These are phyloP conservation scores for Sporobolomyces phaffii DNA, from an alignment of 768 basidiomycete genomes.

Conservation along the genomic window DNA sequence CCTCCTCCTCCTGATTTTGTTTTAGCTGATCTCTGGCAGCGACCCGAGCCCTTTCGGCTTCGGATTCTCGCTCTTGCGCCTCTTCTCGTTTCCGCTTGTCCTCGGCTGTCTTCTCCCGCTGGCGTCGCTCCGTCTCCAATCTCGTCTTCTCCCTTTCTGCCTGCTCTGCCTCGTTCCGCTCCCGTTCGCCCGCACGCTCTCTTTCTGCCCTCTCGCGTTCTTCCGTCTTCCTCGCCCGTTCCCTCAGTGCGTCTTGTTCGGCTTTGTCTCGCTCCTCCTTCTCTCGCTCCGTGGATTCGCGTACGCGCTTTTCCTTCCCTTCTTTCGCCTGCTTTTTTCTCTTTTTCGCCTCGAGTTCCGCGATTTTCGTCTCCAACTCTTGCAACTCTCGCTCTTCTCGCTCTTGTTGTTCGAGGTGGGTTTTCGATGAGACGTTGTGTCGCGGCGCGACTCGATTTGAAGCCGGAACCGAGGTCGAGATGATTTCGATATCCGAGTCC, in stretches of 20 bases:
- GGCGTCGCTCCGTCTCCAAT: background rate
- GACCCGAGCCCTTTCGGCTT: too few species aligned
- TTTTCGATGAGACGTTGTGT: too few species aligned
- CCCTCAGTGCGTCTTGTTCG: background rate
- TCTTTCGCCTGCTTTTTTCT: background rate
- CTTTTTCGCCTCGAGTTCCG: background rate
- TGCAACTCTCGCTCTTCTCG: background rate
- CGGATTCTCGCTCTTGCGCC: too few species aligned
- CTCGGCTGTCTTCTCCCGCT: background rate
- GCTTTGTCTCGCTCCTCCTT: background rate
- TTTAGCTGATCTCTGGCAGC: background rate
- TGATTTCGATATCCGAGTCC: slow-evolving; percentile 9
- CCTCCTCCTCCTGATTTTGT: background rate
- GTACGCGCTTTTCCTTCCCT: background rate
- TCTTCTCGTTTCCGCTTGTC: background rate
- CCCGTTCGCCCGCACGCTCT: background rate
- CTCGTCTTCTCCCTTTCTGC: background rate
- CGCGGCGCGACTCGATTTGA: background rate
- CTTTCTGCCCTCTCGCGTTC: background rate
- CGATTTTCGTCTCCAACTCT: background rate
- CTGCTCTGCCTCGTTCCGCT: background rate
- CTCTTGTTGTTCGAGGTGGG: too few species aligned
- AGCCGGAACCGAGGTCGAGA: background rate
- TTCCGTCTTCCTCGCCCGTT: background rate
- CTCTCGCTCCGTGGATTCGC: too few species aligned